These are phyloP conservation scores for Suillus clintonianus DNA, from an alignment of 768 basidiomycete species.

Conservation along the genomic window DNA sequence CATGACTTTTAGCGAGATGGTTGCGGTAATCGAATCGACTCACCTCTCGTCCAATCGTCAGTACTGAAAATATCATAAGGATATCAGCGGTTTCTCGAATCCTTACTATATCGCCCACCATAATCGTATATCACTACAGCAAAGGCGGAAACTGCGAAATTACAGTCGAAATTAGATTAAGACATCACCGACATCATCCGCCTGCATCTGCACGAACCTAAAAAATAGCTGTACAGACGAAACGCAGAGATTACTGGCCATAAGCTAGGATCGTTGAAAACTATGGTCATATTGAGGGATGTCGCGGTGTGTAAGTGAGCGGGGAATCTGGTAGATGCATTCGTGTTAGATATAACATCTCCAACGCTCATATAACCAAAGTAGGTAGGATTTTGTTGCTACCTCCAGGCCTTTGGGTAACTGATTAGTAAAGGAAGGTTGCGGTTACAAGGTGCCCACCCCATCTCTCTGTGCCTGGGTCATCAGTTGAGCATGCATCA, in stretches of 20 bases:
- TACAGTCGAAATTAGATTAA: not conserved
- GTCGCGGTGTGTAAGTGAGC: not conserved
- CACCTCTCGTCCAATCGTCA: no score
- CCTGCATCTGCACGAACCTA: not conserved
- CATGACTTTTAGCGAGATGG: no score
- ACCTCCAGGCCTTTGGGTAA: no score
- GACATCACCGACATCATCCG: not conserved
- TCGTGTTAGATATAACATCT: not conserved
- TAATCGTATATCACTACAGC: not conserved
- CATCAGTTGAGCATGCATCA: no score
- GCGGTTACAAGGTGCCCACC: no score
- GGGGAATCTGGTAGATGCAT: not conserved
- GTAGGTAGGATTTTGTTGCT: no score
- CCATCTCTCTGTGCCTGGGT: no score
- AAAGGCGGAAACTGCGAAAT: not conserved
- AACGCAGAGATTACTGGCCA: not conserved
- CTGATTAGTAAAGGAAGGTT: no score
- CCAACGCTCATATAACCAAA: no score
- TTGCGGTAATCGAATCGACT: no score
- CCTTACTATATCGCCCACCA: not conserved
- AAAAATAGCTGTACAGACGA: not conserved
- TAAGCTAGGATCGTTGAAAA: not conserved
- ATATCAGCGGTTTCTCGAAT: not conserved
- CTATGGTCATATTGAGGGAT: not conserved
- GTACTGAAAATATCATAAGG: not conserved